A percentile compares a stretch with the other conserved stretches of the same genome.
These are phyloP conservation scores for Brassica balearica DNA, from an alignment of 441 rosid species.

Conservation along the genomic window DNA sequence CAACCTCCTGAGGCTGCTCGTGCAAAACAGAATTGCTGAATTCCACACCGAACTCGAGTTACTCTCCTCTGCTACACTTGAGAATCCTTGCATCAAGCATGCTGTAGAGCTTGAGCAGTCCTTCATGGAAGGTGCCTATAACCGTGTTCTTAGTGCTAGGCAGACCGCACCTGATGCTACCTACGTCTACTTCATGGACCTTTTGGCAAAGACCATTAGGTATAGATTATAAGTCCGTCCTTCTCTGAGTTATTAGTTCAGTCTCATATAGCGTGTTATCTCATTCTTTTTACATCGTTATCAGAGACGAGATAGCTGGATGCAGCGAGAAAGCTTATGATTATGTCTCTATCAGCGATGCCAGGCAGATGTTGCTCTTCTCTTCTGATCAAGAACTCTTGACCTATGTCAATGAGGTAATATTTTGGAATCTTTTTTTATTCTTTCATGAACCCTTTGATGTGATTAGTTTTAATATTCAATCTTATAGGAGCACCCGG, in stretches of 20 bases:
- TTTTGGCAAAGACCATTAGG: conserved; percentile 98
- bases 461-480: background rate
- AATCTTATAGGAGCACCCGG: conserved; percentile 74
- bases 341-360: conserved; percentile 73
- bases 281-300: conserved; percentile 5
- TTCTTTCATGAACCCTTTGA: background rate
- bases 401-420: conserved; percentile 80
- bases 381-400: conserved; percentile 75
- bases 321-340: conserved; percentile 99
- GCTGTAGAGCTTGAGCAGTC: conserved; percentile 99
- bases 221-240: conserved; percentile 31
- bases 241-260: conserved; percentile 17
- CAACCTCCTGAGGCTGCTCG: conserved; percentile 92
- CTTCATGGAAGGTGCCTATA: conserved; percentile 98
- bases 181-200: conserved; percentile 95
- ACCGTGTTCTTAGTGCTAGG: conserved; percentile 90
- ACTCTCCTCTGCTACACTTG: conserved; percentile 79
- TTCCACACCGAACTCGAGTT: conserved; percentile 94
- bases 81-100: conserved; percentile 88
- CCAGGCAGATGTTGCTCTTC: conserved; percentile 79
- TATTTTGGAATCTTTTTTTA: background rate
- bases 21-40: conserved; percentile 95
- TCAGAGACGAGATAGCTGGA: conserved; percentile 95
- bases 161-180: conserved; percentile 89
- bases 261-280: background rate